These are phyloP conservation scores for Nemania sp. DNA, from an alignment of 2,329 filamentous ascomycete genomes.

Conservation along the genomic window DNA sequence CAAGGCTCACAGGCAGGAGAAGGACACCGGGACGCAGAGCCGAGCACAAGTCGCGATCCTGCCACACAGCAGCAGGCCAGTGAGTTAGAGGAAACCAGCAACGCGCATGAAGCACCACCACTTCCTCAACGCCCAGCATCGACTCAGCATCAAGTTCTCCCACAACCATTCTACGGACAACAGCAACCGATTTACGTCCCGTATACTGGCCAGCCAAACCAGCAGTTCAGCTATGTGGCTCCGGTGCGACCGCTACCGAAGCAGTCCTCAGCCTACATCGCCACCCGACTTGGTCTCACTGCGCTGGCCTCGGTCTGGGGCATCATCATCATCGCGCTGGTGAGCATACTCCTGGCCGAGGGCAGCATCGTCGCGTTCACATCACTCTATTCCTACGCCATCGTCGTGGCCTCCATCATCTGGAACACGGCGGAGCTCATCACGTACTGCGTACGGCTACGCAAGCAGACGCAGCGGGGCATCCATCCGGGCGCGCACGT, in stretches of 20 bases:
- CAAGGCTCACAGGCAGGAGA: conserved; percentile 1
- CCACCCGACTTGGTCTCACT: conserved; percentile 34
- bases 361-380: conserved; percentile 6
- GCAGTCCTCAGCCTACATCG: conserved; percentile 32
- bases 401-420: conserved; percentile 33
- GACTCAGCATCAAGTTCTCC: conserved; percentile 24
- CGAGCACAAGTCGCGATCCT: conserved; percentile 15
- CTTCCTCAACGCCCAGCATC: conserved; percentile 22
- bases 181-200: conserved; percentile 27
- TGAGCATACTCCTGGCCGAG: conserved; percentile 30
- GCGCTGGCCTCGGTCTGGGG: conserved; percentile 29
- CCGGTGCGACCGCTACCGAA: conserved; percentile 35
- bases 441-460: conserved; percentile 35
- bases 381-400: conserved; percentile 30
- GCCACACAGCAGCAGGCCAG: conserved; percentile 2
- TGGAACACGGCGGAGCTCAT: conserved; percentile 40
- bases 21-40: conserved; percentile 22
- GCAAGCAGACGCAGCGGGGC: conserved; percentile 33
- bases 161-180: conserved; percentile 26
- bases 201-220: conserved; percentile 28
- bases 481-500: conserved; percentile 42
- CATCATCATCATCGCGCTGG: conserved; percentile 35
- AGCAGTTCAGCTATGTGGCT: conserved; percentile 27
- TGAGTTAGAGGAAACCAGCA: conserved; percentile 3
- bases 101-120: conserved; percentile 16